Percentiles rank a stretch among this genome's conserved stretches.
Conservation (phyloP, 169 alveolate species). For the Plasmodium malariae region DNA sequence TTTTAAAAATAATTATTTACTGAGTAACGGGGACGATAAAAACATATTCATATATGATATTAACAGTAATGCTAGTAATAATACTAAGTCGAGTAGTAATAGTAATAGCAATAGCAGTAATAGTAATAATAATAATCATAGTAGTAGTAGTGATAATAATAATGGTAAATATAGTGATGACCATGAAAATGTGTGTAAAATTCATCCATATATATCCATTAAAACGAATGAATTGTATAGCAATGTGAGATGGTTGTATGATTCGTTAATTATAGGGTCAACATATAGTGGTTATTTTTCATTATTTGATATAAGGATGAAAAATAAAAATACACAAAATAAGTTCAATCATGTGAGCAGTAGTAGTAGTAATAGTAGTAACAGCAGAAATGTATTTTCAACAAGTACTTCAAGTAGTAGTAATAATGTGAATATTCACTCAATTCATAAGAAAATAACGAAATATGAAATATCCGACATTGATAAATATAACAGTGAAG, state of each 20-base stretch:
- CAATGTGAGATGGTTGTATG: slow-evolving; percentile 64
- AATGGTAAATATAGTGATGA: background rate
- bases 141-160: background rate
- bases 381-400: background rate
- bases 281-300: slow-evolving; percentile 72
- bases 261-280: slow-evolving; percentile 43
- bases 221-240: slow-evolving; percentile 61
- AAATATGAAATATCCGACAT: slow-evolving; percentile 71
- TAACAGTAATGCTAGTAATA: slow-evolving; percentile 3
- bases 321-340: background rate
- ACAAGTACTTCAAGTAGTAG: background rate
- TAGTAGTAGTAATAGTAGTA: background rate
- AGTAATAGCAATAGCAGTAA: background rate
- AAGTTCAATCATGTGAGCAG: background rate
- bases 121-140: background rate
- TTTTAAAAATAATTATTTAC: slow-evolving; percentile 42
- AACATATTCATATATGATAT: slow-evolving; percentile 56
- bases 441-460: slow-evolving; percentile 54
- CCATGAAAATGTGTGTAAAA: slow-evolving; percentile 31
- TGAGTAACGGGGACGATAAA: slow-evolving; percentile 65
- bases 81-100: background rate
- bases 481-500: slow-evolving; percentile 50
- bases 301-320: slow-evolving; percentile 62
- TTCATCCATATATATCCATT: slow-evolving; percentile 45
- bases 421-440: slow-evolving; percentile 24